Conservation (phyloP, 257 asterid species). For the Fraxinus anomala region DNA sequence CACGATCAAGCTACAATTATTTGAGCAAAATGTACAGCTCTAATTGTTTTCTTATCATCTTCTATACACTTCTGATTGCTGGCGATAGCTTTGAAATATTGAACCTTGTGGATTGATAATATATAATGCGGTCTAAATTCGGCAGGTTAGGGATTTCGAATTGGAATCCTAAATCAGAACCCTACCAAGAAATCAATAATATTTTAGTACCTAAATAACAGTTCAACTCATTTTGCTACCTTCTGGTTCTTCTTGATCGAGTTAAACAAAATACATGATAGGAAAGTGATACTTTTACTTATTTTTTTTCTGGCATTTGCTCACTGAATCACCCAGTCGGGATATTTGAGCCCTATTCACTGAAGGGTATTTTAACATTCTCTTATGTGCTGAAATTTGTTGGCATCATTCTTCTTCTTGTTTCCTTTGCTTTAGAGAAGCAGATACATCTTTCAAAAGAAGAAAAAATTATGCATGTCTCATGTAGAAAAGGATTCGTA, state of each 20-base stretch:
- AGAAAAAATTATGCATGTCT: background rate
- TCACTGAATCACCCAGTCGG: background rate
- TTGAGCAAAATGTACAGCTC: background rate
- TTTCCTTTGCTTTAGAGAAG: background rate
- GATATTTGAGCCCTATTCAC: background rate
- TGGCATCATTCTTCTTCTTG: background rate
- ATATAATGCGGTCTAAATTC: background rate
- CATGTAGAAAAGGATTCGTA: background rate
- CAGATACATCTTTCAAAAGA: background rate
- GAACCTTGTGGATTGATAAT: background rate
- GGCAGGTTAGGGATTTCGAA: background rate
- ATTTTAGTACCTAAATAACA: background rate
- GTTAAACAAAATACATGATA: background rate
- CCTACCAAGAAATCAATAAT: background rate
- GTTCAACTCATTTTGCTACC: background rate
- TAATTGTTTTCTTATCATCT: background rate
- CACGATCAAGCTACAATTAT: background rate
- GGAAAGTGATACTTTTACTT: background rate
- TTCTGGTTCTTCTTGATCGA: background rate
- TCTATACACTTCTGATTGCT: background rate
- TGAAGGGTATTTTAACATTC: background rate
- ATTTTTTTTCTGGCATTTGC: background rate
- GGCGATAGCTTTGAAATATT: background rate
- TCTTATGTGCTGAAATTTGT: no score
- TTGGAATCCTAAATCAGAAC: background rate